Conservation (phyloP, 176 grass and related monocot species). For the Musa schizocarpa region DNA sequence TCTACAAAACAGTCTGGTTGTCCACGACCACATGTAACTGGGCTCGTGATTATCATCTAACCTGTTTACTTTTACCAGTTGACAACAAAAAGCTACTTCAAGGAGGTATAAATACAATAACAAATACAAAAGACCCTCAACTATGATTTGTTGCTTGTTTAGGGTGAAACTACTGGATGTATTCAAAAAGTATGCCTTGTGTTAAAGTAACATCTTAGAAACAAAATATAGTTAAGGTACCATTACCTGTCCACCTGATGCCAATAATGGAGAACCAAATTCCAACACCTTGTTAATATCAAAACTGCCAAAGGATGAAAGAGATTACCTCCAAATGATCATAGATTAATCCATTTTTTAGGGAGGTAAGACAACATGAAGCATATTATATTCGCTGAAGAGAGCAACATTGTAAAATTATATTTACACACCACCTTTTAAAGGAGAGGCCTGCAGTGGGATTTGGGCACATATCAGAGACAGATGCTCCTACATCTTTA, state of each 20-base stretch:
- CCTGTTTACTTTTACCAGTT: no score
- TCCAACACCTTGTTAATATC: slow-evolving; percentile 89
- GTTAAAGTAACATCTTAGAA: neutral
- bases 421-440: slow-evolving; percentile 51
- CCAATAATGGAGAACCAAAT: slow-evolving; percentile 87
- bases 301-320: slow-evolving; percentile 43
- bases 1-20: neutral
- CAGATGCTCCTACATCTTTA: slow-evolving; percentile 36
- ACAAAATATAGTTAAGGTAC: neutral
- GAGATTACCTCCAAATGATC: slow-evolving; percentile 13
- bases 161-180: neutral
- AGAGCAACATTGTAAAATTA: neutral
- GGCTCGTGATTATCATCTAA: no score
- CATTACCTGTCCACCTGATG: slow-evolving; percentile 91
- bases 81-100: neutral
- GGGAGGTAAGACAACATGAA: slow-evolving; percentile 4
- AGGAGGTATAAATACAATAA: neutral
- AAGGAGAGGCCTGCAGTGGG: slow-evolving; percentile 67
- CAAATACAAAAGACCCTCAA: neutral
- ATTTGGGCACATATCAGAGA: slow-evolving; percentile 38
- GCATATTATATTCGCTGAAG: neutral
- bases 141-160: neutral
- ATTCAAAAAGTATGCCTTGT: neutral
- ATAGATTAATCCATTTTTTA: slow-evolving; percentile 19
- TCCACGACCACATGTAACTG: no score